These are phyloP conservation scores for Monosporascus ibericus DNA, from an alignment of 2,329 filamentous ascomycete species.

Conservation along the genomic window DNA sequence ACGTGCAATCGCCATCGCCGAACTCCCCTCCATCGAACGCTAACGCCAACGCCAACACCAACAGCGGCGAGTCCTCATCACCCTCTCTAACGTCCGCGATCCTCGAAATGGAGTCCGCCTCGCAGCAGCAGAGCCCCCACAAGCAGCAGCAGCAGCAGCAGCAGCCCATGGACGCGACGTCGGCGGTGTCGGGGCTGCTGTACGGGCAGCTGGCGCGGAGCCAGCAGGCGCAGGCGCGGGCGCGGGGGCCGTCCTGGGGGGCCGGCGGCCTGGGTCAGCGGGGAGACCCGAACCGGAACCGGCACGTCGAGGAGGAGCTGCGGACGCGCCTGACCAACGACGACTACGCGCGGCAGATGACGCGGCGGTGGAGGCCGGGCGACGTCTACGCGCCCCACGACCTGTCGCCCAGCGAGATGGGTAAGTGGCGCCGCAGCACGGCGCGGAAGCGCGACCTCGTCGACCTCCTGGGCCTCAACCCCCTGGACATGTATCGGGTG, in stretches of 20 bases:
- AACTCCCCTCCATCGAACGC: background rate
- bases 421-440: slow-evolving; percentile 64
- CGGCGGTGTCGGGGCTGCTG: slow-evolving; percentile 10
- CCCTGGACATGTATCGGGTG: slow-evolving; percentile 83
- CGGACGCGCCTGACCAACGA: slow-evolving; percentile 34
- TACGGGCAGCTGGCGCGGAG: slow-evolving; percentile 3
- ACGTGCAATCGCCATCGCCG: slow-evolving; percentile 5
- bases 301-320: slow-evolving; percentile 31
- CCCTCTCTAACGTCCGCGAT: slow-evolving; percentile 12
- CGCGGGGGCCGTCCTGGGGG: background rate
- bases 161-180: slow-evolving; percentile 6
- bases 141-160: background rate
- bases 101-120: slow-evolving; percentile 15
- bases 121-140: background rate
- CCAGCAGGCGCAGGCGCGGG: background rate
- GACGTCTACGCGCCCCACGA: slow-evolving; percentile 92
- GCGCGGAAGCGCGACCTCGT: slow-evolving; percentile 63
- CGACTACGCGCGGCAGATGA: slow-evolving; percentile 57
- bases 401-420: slow-evolving; percentile 69
- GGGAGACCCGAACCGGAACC: slow-evolving; percentile 16
- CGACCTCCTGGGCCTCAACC: slow-evolving; percentile 73
- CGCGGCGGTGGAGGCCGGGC: slow-evolving; percentile 66
- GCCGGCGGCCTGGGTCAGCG: slow-evolving; percentile 2
- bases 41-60: background rate
- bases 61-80: background rate